Evolutionary conservation across 805 yeast genomes (phyloP).

Genomic region (Pichia paraexigua): DNA sequence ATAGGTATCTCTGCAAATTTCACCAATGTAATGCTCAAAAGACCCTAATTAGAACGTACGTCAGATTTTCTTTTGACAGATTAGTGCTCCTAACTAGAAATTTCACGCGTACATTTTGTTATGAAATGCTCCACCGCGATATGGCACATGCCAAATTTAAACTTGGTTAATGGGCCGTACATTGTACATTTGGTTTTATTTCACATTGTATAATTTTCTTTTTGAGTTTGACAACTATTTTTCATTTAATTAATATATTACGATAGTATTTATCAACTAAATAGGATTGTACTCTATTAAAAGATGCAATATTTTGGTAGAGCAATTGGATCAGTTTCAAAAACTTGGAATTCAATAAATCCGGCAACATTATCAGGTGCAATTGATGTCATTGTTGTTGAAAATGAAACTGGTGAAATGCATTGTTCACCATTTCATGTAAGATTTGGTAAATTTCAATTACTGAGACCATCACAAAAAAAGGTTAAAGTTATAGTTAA

Average conservation of each 20-base stretch:
- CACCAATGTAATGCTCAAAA: too few relatives aligned
- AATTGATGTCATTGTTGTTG: slow-evolving; percentile 91
- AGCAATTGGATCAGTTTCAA: slow-evolving; percentile 90
- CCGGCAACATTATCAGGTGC: slow-evolving; percentile 97
- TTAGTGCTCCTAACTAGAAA: too few relatives aligned
- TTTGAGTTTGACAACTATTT: too few relatives aligned
- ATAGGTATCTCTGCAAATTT: too few relatives aligned
- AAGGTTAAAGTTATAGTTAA: slow-evolving; percentile 85
- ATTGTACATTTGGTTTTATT: background rate
- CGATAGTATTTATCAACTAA: background rate
- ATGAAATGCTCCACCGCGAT: background rate
- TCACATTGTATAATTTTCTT: background rate
- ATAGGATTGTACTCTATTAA: background rate
- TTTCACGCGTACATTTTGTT: too few relatives aligned
- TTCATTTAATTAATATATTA: too few relatives aligned
- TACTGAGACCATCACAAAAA: slow-evolving; percentile 90
- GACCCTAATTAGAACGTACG: too few relatives aligned
- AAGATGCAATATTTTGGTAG: slow-evolving; percentile 95
- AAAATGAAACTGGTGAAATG: slow-evolving; percentile 63
- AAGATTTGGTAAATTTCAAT: slow-evolving; percentile 88
- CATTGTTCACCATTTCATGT: slow-evolving; percentile 96
- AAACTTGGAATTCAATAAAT: slow-evolving; percentile 94
- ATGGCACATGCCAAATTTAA: background rate
- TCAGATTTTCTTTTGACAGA: too few relatives aligned
- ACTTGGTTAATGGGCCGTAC: background rate